Evolutionary conservation across 148 eudicot genomes (phyloP).

Genomic region (Tetragonia tetragonoides): DNA sequence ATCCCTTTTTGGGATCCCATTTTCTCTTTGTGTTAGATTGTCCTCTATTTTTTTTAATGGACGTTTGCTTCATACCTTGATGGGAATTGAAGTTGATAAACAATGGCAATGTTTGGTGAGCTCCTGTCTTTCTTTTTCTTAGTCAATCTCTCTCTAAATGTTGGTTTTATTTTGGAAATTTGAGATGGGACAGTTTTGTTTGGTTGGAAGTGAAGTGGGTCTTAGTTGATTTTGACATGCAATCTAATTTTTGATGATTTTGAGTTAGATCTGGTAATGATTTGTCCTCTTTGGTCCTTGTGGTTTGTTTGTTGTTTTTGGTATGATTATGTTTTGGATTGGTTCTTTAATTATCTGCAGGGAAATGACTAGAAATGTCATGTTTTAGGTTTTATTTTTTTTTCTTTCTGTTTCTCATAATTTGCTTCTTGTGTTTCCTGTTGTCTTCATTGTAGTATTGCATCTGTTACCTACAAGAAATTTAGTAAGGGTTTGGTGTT

Average conservation of each 20-base stretch:
- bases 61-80: not conserved
- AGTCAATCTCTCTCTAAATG: not conserved
- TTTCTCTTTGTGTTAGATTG: not conserved
- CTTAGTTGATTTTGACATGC: constrained; percentile 28
- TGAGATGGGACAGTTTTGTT: constrained; percentile 15
- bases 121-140: not conserved
- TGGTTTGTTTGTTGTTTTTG: constrained; percentile 4
- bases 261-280: constrained; percentile 23
- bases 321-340: constrained; percentile 8
- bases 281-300: constrained; percentile 7
- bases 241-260: constrained; percentile 18
- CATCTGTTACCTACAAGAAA: not conserved
- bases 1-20: not conserved
- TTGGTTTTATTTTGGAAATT: constrained; percentile 6
- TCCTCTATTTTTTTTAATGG: not conserved
- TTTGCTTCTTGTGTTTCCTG: not conserved
- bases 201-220: constrained; percentile 11
- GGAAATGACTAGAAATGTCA: constrained; percentile 4
- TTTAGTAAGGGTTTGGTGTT: not conserved
- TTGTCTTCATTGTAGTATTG: not conserved
- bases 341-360: not conserved
- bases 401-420: not conserved
- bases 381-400: not conserved
- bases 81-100: not conserved
- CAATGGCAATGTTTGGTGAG: constrained; percentile 8